Evolutionary conservation across 179 eudicot species (phyloP).

Genomic region (Vitellaria paradoxa): DNA sequence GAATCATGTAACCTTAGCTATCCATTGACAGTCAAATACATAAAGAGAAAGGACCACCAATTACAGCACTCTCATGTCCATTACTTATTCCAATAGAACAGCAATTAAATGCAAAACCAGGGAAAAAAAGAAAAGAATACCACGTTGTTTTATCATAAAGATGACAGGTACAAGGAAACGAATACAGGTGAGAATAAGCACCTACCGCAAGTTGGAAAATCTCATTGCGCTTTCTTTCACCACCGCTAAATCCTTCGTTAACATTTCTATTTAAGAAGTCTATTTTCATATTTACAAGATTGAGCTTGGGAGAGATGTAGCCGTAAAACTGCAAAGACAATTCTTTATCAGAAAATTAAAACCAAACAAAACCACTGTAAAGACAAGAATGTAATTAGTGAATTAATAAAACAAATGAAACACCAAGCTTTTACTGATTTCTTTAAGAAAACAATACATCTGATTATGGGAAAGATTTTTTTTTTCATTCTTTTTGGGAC

Average conservation of each 20-base stretch:
- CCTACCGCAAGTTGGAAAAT: slow-evolving; percentile 96
- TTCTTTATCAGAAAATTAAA: neutral
- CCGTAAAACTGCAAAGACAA: slow-evolving; percentile 70
- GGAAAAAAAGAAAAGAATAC: neutral
- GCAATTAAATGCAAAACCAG: neutral
- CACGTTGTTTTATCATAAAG: neutral
- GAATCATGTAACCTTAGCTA: neutral
- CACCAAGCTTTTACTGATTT: neutral
- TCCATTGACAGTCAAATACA: neutral
- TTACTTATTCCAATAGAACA: neutral
- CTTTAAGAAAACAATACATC: neutral
- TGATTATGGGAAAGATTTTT: neutral
- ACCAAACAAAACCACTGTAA: neutral
- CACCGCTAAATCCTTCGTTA: slow-evolving; percentile 98
- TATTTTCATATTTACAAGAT: slow-evolving; percentile 81
- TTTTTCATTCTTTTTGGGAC: too few relatives aligned
- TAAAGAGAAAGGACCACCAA: neutral
- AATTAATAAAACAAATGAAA: slow-evolving; percentile 1
- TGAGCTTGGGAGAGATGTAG: slow-evolving; percentile 73
- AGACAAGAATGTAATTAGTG: neutral
- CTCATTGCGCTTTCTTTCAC: slow-evolving; percentile 96
- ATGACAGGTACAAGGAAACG: neutral
- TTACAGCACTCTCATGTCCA: neutral
- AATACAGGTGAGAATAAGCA: neutral
- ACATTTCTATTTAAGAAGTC: slow-evolving; percentile 92